These are phyloP conservation scores for Sugiyamaella paludigena DNA, from an alignment of 1,139 yeast species.

Conservation along the genomic window DNA sequence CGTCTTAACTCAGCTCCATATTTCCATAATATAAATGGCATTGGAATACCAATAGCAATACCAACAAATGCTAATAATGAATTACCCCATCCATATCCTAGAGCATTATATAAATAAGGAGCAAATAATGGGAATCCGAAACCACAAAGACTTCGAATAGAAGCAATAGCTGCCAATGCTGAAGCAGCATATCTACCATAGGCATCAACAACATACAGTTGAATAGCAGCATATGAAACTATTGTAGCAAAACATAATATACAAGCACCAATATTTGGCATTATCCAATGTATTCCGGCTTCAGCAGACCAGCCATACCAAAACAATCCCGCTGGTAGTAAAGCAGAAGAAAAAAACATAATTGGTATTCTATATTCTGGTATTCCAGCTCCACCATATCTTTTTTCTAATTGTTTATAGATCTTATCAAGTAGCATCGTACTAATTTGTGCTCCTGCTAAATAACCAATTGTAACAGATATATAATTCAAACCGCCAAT, in stretches of 20 bases:
- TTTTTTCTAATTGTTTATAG: conserved; percentile 38
- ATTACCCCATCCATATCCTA: conserved; percentile 65
- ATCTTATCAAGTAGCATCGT: conserved; percentile 39
- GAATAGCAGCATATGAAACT: conserved; percentile 56
- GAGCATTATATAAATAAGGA: conserved; percentile 31
- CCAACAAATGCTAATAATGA: conserved; percentile 52
- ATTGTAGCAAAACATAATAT: conserved; percentile 55
- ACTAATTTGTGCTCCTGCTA: conserved; percentile 45
- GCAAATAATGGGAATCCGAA: conserved; percentile 46
- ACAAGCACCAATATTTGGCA: conserved; percentile 54
- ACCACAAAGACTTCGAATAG: conserved; percentile 57
- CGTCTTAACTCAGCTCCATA: conserved; percentile 49
- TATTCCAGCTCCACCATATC: conserved; percentile 43
- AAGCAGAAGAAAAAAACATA: conserved; percentile 46
- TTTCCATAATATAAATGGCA: conserved; percentile 49
- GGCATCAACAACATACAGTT: conserved; percentile 59
- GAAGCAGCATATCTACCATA: conserved; percentile 61
- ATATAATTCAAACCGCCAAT: conserved; percentile 57
- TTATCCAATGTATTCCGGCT: conserved; percentile 48
- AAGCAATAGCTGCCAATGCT: conserved; percentile 55
- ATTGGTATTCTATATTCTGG: conserved; percentile 51
- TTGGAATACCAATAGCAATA: conserved; percentile 51
- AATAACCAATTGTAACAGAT: conserved; percentile 53
- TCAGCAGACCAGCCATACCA: conserved; percentile 67
- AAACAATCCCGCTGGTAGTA: conserved; percentile 54